Evolutionary conservation across 2,329 filamentous ascomycete genomes (phyloP), one percentile per base, ranked within the genome.

Genomic region (Aspergillus candidus): DNA sequence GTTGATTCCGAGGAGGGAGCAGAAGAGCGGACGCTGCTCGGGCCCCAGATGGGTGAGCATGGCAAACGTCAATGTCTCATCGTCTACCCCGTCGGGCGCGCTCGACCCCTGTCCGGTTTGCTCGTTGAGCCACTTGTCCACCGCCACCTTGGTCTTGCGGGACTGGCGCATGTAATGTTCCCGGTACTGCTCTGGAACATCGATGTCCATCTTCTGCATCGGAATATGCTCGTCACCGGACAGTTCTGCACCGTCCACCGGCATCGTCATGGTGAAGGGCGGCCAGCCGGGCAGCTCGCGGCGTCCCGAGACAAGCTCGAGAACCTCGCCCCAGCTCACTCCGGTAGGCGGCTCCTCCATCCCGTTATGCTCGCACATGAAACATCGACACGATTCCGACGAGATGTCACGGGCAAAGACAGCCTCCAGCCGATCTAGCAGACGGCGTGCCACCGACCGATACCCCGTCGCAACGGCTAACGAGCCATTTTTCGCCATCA

Each of bases 391-490:
- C n/a, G 84, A 82, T 58, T 95, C 83, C 0, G 82, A 82, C 0
- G 90, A 90, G 31, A 98, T 83, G 59, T 97, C 91, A 47, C 93
- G 79, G 2, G 89, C 90, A 67, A 98, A 97, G 7, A 98, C 89
- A 44, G 91, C 88, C 62, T 96, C 91, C 4, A 98, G 74, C 32
- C 93, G 82, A 67, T 98, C 91, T 4, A 97, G 77, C 17, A 97
- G 71, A 40, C 90, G 80, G 4, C 93, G 82, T 3, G 93, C 93
- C n/a, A 97, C 86, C 0, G 91, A 96, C 42, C 88, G 82, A 65
- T 97, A 95, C 5, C 93, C 93, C 0, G 91, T 97, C 12, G 93
- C 93, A 2, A 97, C 93, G 2, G 93, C 93, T 4, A 98, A 72
- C 0, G 91, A 97, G 3, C 93, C 93, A 55, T 86, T 88, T 50